Evolutionary conservation across 1,284 basidiomycete species (phyloP).

Genomic region (Schizopora paradoxa): DNA sequence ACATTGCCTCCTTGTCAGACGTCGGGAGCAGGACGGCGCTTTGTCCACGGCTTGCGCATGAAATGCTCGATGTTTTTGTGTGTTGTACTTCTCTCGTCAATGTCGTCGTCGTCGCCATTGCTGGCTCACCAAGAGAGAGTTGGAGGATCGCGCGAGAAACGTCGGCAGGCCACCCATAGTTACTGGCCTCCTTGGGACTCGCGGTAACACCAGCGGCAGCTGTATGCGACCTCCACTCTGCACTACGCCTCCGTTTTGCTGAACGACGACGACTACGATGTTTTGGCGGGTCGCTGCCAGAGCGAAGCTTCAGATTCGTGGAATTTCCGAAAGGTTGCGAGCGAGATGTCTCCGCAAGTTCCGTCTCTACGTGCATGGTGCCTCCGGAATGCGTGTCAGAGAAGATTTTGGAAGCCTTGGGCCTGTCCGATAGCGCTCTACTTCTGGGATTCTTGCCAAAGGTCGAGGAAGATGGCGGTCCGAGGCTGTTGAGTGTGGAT

Average conservation of each 20-base stretch:
- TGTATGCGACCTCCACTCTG: slow-evolving; percentile 37
- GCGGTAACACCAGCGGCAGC: slow-evolving; percentile 31
- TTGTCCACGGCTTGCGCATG: too few species aligned
- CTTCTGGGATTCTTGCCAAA: slow-evolving; percentile 3
- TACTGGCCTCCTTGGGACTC: slow-evolving; percentile 18
- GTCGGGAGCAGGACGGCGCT: too few species aligned
- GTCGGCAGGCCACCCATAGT: slow-evolving; percentile 38
- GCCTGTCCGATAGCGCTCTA: slow-evolving; percentile 1
- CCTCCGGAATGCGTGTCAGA: too few species aligned
- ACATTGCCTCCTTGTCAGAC: too few species aligned
- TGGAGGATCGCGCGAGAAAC: slow-evolving; percentile 39
- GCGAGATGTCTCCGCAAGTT: too few species aligned
- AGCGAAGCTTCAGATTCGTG: too few species aligned
- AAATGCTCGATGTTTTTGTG: too few species aligned
- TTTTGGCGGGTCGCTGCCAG: too few species aligned
- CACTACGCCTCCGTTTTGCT: slow-evolving; percentile 33
- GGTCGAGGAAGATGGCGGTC: slow-evolving; percentile 2
- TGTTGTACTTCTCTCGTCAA: background rate
- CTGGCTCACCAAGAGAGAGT: slow-evolving; percentile 29
- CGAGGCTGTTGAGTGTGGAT: background rate
- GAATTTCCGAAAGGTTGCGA: too few species aligned
- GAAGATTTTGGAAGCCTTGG: slow-evolving; percentile 3
- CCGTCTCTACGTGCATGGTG: too few species aligned
- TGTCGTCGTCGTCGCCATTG: background rate
- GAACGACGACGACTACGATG: too few species aligned